These are phyloP conservation scores for Calcarisporium arbuscula DNA, from an alignment of 2,329 filamentous ascomycete genomes.

Conservation along the genomic window DNA sequence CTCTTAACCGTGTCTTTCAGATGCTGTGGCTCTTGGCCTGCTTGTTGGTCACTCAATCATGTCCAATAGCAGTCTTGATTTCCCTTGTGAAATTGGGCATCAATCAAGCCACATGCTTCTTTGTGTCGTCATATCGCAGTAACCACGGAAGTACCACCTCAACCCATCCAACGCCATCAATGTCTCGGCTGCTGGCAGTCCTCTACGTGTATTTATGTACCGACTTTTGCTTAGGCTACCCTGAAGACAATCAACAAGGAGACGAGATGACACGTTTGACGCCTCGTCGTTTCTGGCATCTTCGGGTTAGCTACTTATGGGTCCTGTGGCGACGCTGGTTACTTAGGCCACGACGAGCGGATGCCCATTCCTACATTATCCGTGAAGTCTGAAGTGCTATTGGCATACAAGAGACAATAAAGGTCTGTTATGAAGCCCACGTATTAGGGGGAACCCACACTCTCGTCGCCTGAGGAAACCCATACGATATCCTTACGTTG, in stretches of 20 bases:
- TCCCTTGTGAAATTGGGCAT: too few species aligned
- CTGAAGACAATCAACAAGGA: slow-evolving; percentile 45
- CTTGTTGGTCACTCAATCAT: too few species aligned
- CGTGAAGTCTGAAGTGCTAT: slow-evolving; percentile 53
- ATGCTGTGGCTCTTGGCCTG: too few species aligned
- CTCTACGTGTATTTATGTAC: slow-evolving; percentile 51
- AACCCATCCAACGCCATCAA: too few species aligned
- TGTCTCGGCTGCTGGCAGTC: too few species aligned
- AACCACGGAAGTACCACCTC: too few species aligned
- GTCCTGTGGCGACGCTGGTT: slow-evolving; percentile 68
- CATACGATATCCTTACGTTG: slow-evolving; percentile 59
- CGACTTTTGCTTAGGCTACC: slow-evolving; percentile 58
- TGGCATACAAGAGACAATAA: slow-evolving; percentile 58
- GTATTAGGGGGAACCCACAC: slow-evolving; percentile 60
- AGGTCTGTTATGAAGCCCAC: slow-evolving; percentile 58
- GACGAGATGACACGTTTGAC: too few species aligned
- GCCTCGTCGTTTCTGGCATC: slow-evolving; percentile 57
- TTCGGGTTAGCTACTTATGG: slow-evolving; percentile 64
- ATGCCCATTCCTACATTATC: slow-evolving; percentile 52
- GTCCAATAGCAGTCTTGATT: too few species aligned
- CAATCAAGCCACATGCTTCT: too few species aligned
- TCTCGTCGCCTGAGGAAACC: slow-evolving; percentile 63
- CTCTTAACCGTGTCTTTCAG: too few species aligned
- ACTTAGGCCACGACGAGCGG: slow-evolving; percentile 60
- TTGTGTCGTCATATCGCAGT: too few species aligned